Percentiles rank a stretch among this genome's conserved stretches.
Conservation (phyloP, 768 basidiomycete species). For the Cyathus striatus region DNA sequence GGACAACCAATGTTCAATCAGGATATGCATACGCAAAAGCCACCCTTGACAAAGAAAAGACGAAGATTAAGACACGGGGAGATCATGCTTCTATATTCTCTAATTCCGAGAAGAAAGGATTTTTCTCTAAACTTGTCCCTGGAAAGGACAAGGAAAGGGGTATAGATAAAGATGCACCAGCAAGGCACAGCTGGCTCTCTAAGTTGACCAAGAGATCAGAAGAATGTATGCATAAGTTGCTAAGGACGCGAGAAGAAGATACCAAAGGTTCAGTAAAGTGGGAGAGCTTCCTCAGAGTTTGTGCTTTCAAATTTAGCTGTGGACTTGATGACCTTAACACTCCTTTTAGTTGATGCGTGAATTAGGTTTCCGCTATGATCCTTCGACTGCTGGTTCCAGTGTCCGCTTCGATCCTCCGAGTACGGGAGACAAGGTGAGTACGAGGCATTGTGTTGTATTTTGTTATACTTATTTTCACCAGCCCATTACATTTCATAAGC, state of each 20-base stretch:
- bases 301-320: no score
- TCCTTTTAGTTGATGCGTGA: slow-evolving; percentile 61
- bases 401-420: slow-evolving; percentile 79
- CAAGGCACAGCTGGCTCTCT: slow-evolving; percentile 51
- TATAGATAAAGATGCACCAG: slow-evolving; percentile 29
- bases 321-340: background rate
- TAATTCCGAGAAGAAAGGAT: slow-evolving; percentile 32
- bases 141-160: slow-evolving; percentile 27
- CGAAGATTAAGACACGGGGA: slow-evolving; percentile 68
- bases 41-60: slow-evolving; percentile 42
- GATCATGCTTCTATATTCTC: slow-evolving; percentile 50
- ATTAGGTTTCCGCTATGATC: slow-evolving; percentile 72
- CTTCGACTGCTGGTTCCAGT: slow-evolving; percentile 75
- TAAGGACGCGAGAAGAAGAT: slow-evolving; percentile 51
- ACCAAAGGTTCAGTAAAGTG: slow-evolving; percentile 57
- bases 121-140: slow-evolving; percentile 47
- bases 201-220: slow-evolving; percentile 56
- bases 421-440: slow-evolving; percentile 30
- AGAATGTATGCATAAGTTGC: slow-evolving; percentile 58
- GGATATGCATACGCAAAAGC: slow-evolving; percentile 63
- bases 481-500: slow-evolving; percentile 77
- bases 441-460: background rate
- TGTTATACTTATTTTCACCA: slow-evolving; percentile 14
- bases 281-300: slow-evolving; percentile 73
- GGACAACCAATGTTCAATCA: slow-evolving; percentile 57